Percentiles rank a stretch among this genome's conserved stretches.
Evolutionary conservation across 192 early-diverging fungal species (phyloP).

Genomic region (Umbelopsis sp.): DNA sequence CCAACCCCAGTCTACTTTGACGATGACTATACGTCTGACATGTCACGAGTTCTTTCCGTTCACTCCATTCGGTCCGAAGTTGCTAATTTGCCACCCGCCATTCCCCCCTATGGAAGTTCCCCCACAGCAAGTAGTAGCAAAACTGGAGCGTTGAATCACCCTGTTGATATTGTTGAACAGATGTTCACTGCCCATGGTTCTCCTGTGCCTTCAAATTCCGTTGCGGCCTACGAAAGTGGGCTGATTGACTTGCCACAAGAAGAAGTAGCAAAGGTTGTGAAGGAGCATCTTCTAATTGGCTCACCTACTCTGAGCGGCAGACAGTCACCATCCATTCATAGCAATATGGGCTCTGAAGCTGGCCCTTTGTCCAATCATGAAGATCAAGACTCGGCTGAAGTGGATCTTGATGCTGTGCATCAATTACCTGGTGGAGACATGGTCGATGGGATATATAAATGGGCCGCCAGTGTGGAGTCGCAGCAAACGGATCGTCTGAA

Average conservation of each 20-base stretch:
- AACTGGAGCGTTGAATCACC: background rate
- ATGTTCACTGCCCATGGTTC: conserved; percentile 5
- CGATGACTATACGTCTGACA: background rate
- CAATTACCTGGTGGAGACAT: conserved; percentile 74
- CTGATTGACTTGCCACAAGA: conserved; percentile 33
- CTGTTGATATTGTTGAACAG: conserved; percentile 13
- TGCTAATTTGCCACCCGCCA: conserved; percentile 11
- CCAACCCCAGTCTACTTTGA: background rate
- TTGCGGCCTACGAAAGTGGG: conserved; percentile 5
- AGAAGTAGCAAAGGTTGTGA: conserved; percentile 38
- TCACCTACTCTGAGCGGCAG: conserved; percentile 21
- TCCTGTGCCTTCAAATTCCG: conserved; percentile 13
- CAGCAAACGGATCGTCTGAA: conserved; percentile 34
- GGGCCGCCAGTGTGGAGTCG: conserved; percentile 73
- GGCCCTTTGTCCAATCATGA: background rate
- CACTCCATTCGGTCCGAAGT: conserved; percentile 6
- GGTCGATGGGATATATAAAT: conserved; percentile 90
- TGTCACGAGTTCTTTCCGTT: background rate
- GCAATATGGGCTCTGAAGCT: background rate
- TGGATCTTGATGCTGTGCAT: conserved; percentile 22
- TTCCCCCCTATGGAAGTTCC: conserved; percentile 15
- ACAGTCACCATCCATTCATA: background rate
- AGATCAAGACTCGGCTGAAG: background rate
- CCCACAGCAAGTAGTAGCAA: background rate
- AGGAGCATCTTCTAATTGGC: conserved; percentile 34